Conservation (phyloP, 2,329 filamentous ascomycete genomes). For the Lizonia empirigonia region DNA sequence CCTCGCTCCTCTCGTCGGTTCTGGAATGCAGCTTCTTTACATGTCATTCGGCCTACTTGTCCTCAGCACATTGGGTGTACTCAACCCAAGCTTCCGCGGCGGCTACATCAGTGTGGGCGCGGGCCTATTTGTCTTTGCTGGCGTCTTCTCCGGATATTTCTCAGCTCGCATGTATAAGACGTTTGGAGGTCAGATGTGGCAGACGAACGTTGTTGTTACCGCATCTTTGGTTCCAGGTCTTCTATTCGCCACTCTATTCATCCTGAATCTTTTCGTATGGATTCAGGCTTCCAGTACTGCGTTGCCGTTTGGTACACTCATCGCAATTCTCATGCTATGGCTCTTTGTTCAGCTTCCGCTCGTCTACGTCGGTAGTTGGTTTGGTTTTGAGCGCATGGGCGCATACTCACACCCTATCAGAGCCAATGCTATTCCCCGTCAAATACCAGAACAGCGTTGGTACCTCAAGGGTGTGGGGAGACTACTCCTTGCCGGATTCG, state of each 20-base stretch:
- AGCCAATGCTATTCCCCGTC: slow-evolving; percentile 72
- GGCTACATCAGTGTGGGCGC: slow-evolving; percentile 85
- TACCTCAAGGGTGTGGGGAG: slow-evolving; percentile 69
- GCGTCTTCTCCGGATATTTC: slow-evolving; percentile 85
- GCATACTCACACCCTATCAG: slow-evolving; percentile 84
- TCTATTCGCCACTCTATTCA: slow-evolving; percentile 74
- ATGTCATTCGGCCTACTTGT: slow-evolving; percentile 75
- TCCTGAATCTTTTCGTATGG: slow-evolving; percentile 89
- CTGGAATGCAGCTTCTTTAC: slow-evolving; percentile 84
- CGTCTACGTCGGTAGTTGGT: slow-evolving; percentile 80
- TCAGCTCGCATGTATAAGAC: slow-evolving; percentile 83
- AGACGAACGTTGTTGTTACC: slow-evolving; percentile 74
- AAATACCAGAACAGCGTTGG: slow-evolving; percentile 77
- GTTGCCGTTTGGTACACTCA: slow-evolving; percentile 78
- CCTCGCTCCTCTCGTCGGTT: slow-evolving; percentile 80
- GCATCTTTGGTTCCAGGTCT: slow-evolving; percentile 80
- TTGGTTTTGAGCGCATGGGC: slow-evolving; percentile 69
- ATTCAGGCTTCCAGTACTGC: slow-evolving; percentile 86
- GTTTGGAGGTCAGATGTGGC: slow-evolving; percentile 76
- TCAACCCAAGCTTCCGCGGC: slow-evolving; percentile 88
- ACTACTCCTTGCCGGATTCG: slow-evolving; percentile 73
- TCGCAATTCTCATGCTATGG: slow-evolving; percentile 77
- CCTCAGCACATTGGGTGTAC: slow-evolving; percentile 74
- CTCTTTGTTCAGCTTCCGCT: slow-evolving; percentile 84
- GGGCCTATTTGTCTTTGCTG: slow-evolving; percentile 82